Conservation (phyloP, 2,329 filamentous ascomycete species). For the Aureobasidium lini region DNA sequence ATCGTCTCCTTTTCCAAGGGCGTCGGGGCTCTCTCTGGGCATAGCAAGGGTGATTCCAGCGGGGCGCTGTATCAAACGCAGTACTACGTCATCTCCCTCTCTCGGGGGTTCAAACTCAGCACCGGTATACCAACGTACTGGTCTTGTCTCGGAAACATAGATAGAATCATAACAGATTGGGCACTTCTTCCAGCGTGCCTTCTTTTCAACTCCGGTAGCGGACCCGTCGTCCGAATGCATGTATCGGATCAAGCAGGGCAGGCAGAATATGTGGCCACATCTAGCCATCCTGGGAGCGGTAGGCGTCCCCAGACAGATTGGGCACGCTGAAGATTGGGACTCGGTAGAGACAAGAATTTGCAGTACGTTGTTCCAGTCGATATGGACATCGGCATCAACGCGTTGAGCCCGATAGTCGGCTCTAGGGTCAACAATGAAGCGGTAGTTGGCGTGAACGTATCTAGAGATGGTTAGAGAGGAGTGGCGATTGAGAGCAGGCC, state of each 20-base stretch:
- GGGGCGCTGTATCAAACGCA: constrained; percentile 75
- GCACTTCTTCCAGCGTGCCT: constrained; percentile 83
- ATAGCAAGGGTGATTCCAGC: constrained; percentile 78
- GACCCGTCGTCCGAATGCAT: constrained; percentile 79
- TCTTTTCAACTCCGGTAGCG: constrained; percentile 55
- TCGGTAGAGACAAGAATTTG: constrained; percentile 86
- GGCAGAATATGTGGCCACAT: constrained; percentile 94
- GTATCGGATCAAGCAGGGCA: constrained; percentile 87
- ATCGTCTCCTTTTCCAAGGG: constrained; percentile 61
- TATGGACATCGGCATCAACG: constrained; percentile 75
- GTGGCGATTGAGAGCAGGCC: background rate
- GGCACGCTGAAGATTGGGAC: constrained; percentile 82
- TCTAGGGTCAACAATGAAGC: constrained; percentile 84
- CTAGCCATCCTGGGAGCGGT: constrained; percentile 94
- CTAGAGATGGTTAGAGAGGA: constrained; percentile 33
- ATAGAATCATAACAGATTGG: constrained; percentile 91
- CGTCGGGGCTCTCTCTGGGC: constrained; percentile 71
- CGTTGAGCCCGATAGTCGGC: constrained; percentile 74
- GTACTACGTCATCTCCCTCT: constrained; percentile 80
- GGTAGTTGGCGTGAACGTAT: constrained; percentile 93
- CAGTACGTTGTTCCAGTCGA: constrained; percentile 85
- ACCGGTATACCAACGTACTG: constrained; percentile 83
- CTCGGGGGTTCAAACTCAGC: constrained; percentile 75
- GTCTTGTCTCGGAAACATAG: constrained; percentile 83
- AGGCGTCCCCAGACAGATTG: constrained; percentile 88